phyloP scores from a whole-genome alignment of 2,329 filamentous ascomycete species.

The Aurifilum marmelostoma region DNA sequence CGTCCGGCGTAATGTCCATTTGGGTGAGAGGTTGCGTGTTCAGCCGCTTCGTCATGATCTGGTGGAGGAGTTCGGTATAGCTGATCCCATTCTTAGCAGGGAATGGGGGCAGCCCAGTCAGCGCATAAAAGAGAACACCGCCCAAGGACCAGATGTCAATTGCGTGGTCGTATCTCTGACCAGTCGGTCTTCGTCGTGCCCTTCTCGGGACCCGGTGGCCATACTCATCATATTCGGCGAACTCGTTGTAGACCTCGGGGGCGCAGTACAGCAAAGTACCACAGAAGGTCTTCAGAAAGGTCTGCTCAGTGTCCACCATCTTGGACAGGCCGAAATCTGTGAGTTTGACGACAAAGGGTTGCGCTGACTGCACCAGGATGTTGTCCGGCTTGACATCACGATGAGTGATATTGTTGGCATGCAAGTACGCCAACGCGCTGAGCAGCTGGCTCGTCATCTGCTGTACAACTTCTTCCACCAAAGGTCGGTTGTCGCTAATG shows the following conservation, averaged over 20 bases:
- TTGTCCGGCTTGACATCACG: constrained; percentile 99
- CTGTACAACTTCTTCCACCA: constrained; percentile 72
- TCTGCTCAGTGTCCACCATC: constrained; percentile 86
- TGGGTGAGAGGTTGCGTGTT: constrained; percentile 66
- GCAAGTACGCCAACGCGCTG: constrained; percentile 82
- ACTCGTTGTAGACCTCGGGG: constrained; percentile 89
- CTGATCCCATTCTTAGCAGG: constrained; percentile 75
- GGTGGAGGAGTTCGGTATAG: constrained; percentile 78
- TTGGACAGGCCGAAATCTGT: constrained; percentile 98
- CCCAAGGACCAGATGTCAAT: constrained; percentile 97
- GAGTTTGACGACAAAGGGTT: constrained; percentile 82
- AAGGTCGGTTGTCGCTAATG: constrained; percentile 61
- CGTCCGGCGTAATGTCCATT: constrained; percentile 63
- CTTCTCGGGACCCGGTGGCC: constrained; percentile 66
- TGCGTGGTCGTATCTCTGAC: constrained; percentile 80
- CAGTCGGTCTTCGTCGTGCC: constrained; percentile 56
- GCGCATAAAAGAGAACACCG: constrained; percentile 84
- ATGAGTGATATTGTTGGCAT: constrained; percentile 87
- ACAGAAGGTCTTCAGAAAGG: constrained; percentile 94
- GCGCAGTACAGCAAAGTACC: constrained; percentile 95
- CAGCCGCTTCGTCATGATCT: constrained; percentile 79
- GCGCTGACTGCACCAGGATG: constrained; percentile 76
- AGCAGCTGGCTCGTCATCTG: constrained; percentile 76
- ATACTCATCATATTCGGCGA: constrained; percentile 68
- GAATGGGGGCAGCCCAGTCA: constrained; percentile 82